Evolutionary conservation across 495 filamentous ascomycete genomes (phyloP), one percentile per base, ranked within the genome.

Genomic region (Aspergillus taichungensis): DNA sequence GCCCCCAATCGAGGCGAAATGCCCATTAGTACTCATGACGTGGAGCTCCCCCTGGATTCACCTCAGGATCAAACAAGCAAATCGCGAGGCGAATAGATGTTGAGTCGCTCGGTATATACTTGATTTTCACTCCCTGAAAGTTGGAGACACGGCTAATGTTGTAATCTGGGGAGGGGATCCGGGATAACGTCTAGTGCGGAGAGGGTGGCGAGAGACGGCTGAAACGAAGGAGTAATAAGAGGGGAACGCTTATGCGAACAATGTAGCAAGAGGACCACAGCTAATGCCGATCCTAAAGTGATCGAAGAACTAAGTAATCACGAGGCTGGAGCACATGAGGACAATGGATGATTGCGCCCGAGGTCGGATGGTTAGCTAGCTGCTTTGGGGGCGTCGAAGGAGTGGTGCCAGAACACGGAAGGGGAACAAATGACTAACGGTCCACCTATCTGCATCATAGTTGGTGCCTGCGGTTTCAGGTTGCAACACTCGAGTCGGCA

Each of bases 1-100:
- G 64, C 75, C 74, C 64, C 85, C 85, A 62, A 89, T 77, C 35
- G 78, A 69, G 51, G 87, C 87, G 67, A 95, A 91, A 62, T 95
- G 89, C 53, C 85, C 85, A 67, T 95, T 95, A 73, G 87, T 84
- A 13, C 77, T 77, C 73, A 85, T 79, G 49, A 73, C 46, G 36
- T 76, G 67, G 31, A 76, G 77, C 10, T 79, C 80, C 30, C 77
- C 75, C 42, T 67, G 67, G 30, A 47, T 63, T 46, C 53, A 57
- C 43, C 46, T 56, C 44, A 61, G 49, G 6, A 9, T 34, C 14
- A 14, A 30, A 4, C 2, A 13, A 13, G 27, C 10, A 13, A 43
- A n/a, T 37, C 8, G 12, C 3, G 33, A 28, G 27, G 40, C 13
- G 45, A 35, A 13, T 29, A 28, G 33, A 18, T 8, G 10, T 24